Conservation (phyloP, 2,329 filamentous ascomycete genomes). For the Aplosporella prunicola region DNA sequence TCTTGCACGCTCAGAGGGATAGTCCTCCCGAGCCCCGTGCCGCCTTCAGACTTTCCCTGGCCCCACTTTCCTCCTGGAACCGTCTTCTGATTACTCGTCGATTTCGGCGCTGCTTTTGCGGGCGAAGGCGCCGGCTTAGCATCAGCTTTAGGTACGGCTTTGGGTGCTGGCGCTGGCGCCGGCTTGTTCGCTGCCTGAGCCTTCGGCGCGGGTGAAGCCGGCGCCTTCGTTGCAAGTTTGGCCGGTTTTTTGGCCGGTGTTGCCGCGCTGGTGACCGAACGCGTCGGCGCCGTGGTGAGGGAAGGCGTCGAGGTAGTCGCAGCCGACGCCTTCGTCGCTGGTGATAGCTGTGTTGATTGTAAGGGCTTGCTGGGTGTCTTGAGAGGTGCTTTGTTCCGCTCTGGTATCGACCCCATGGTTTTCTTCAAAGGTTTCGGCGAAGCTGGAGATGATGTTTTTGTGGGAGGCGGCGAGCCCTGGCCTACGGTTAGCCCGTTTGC, state of each 20-base stretch:
- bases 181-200: background rate
- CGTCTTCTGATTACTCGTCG: too few species aligned
- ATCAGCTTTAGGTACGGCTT: constrained; percentile 1
- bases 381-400: too few species aligned
- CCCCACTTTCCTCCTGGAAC: too few species aligned
- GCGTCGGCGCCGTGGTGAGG: background rate
- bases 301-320: background rate
- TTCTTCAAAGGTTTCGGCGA: constrained; percentile 2
- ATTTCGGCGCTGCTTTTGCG: background rate
- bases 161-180: background rate
- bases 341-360: too few species aligned
- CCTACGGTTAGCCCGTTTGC: constrained; percentile 1
- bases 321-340: background rate
- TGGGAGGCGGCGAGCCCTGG: background rate
- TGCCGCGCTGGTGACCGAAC: background rate
- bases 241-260: background rate
- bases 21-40: background rate
- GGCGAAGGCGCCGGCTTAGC: constrained; percentile 1
- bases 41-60: background rate
- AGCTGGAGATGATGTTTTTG: background rate
- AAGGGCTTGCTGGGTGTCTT: too few species aligned
- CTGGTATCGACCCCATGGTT: too few species aligned
- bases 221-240: background rate
- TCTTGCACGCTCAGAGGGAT: constrained; percentile 6
- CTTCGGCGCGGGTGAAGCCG: background rate